Evolutionary conservation across 768 basidiomycete genomes (phyloP), one percentile per base, ranked within the genome.

Genomic region (Suillus plorans): DNA sequence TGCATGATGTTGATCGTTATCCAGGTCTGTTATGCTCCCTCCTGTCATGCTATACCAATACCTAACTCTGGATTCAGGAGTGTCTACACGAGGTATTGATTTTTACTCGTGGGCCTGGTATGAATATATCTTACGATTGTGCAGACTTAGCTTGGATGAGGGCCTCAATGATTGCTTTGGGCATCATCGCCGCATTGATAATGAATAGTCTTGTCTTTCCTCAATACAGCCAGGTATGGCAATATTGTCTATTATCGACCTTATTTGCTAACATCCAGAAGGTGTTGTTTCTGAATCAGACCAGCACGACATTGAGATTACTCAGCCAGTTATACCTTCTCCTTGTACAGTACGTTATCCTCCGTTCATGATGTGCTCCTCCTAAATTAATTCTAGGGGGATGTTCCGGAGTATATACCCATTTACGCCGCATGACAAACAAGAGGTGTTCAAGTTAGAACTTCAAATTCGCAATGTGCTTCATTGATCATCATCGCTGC

Each of bases 201-300:
- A 74, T 80, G 73, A 84, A 83, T 66, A 79, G 77, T 37, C 53
- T 84, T 6, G 62, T 84, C 8, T 84, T 81, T 65, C 83, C 83
- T 52, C 77, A 80, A 50, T 81, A 84, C 66, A 80, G 80, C 69
- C 74, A 82, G 60, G 82, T 83, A 69, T 37, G 75, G 64, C 9
- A 5, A 53, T 62, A n/a, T 4, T 42, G 10, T 49, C 2, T 42
- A 25, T 20, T 0, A 18, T 42, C 22, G 39, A 44, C 20, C 52
- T 53, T 58, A 65, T 52, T 50, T 61, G 36, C 64, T 62, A 59
- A 12, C 6, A 52, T 37, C 14, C 14, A 10, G 22, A 56, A 82
- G 82, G 75, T 80, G 12, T 47, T 82, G 20, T 84, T 85, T 69
- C 65, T 83, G 56, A 74, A 77, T 25, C 76, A 78, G 61, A 72